Evolutionary conservation across 345 rosid species (phyloP), one percentile per base, ranked within the genome.

Genomic region (Aethionema arabicum): DNA sequence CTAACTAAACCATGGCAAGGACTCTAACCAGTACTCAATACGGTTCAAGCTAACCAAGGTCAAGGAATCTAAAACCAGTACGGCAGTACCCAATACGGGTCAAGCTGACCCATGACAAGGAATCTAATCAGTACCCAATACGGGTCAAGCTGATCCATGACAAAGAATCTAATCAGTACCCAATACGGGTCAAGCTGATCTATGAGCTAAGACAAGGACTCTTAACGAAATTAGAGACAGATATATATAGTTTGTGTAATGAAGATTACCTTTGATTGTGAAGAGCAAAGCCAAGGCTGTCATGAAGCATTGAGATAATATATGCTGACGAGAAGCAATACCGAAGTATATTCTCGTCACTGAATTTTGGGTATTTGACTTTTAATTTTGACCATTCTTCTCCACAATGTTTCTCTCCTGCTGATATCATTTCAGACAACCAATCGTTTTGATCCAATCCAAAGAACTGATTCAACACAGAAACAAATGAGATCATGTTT

Each of bases 301-400:
- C 98, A 63, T 88, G 92, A 72, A 91, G 96, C 63, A 91, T 75
- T 39, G 96, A 90, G 54, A 86, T 80, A 11, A 91, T 86, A 66
- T 86, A 91, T 50, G 96, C 95, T 44, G 96, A 88, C 41, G 95
- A 91, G 81, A 91, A 91, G 76, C 98, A 88, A 71, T 82, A 86
- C 61, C 65, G 85, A 69, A 68, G 67, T 60, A 91, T 61, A 73
- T 74, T 88, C 67, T 84, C 92, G 53, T 79, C 90, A 54, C 76
- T 67, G 40, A 82, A 67, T 21, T 83, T 73, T 9, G 73, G 77
- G 72, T 88, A 79, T 63, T 74, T 78, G 74, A 56, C 75, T 74
- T 72, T 86, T 72, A 91, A 68, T 21, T 56, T 75, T 7, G 83
- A 80, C 98, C 98, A 91, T 44, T 91, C 95, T 48, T 85, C 90